Base-by-base conservation (phyloP, 176 grass and related monocot species). In the Thalia dealbata region DNA sequence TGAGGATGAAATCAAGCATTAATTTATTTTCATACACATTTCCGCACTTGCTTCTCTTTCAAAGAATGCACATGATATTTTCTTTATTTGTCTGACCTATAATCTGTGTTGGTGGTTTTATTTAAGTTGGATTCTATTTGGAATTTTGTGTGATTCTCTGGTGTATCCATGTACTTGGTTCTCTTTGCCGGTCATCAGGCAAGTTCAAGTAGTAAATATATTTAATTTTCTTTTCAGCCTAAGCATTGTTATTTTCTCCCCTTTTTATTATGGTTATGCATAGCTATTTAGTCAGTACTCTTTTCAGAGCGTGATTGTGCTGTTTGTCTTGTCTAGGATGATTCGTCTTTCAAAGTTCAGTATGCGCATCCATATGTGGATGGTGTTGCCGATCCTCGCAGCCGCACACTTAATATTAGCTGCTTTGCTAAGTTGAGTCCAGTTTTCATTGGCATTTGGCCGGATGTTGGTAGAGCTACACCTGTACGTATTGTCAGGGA, bases 401-500 rank as follows among this genome's bases (percentile, higher is more conserved):
- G 93, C 64, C 95, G 95, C 58, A 99, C 95, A 25, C 93, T 99
- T 79, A 85, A 87, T 82, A 38, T 87, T 26, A 99, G 85, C 67
- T 93, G 90, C 83, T 99, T 99, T 81, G 93, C 91, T 75, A 99
- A 99, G 69, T 72, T 99, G 71, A 99, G 95, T 50, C 95, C 95
- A 77, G 90, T 91, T 30, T 99, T 99, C 26, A 91, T 88, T 69
- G 87, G 87, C n/a, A n/a, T n/a, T 79, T 90, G 95, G 32, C 90
- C 95, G 18, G 91, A 76, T 71, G 81, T 81, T 59, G 95, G 93
- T 60, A 90, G 91, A 80, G 90, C 87, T 71, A 87, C 95, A 67
- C 95, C 95, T 60, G 82, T 99, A 26, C 93, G 90, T 90, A 82
- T 99, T 75, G 90, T 93, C 35, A 87, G 95, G 68, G 81, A 88